Evolutionary conservation across 2,329 filamentous ascomycete genomes (phyloP).

Genomic region (Claviceps humidiphila): DNA sequence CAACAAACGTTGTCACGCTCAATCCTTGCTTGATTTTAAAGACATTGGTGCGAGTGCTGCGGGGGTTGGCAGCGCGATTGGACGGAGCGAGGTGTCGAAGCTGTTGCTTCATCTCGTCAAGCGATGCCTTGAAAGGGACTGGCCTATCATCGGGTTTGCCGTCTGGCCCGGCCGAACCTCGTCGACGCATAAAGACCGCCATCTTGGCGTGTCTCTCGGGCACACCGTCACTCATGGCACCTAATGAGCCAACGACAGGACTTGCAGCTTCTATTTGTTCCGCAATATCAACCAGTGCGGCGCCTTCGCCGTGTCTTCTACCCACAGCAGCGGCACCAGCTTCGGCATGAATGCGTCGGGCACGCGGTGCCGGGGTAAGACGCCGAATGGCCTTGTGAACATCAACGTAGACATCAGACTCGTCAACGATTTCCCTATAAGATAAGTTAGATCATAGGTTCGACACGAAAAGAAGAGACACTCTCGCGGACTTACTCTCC

Average conservation of each 20-base stretch:
- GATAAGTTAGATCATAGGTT: slow-evolving; percentile 9
- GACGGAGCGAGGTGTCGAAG: slow-evolving; percentile 50
- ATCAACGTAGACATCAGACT: slow-evolving; percentile 96
- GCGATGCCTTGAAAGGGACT: slow-evolving; percentile 44
- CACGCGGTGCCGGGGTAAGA: slow-evolving; percentile 70
- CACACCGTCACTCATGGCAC: slow-evolving; percentile 24
- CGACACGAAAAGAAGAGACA: background rate
- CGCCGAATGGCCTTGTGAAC: slow-evolving; percentile 96
- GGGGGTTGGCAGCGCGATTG: slow-evolving; percentile 50
- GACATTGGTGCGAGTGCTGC: slow-evolving; percentile 45
- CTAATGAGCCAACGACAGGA: slow-evolving; percentile 22
- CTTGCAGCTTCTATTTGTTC: slow-evolving; percentile 25
- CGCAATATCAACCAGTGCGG: slow-evolving; percentile 24
- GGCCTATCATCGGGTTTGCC: slow-evolving; percentile 31
- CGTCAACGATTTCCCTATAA: slow-evolving; percentile 85
- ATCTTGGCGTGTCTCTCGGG: slow-evolving; percentile 35
- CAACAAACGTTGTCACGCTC: slow-evolving; percentile 8
- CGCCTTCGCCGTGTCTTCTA: slow-evolving; percentile 17
- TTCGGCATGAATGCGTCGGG: slow-evolving; percentile 36
- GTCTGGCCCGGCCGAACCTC: slow-evolving; percentile 41
- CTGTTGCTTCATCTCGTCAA: slow-evolving; percentile 50
- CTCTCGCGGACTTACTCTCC: slow-evolving; percentile 58
- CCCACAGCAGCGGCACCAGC: slow-evolving; percentile 19
- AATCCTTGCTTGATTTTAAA: slow-evolving; percentile 51
- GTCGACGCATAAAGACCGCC: slow-evolving; percentile 46